A percentile compares a stretch with the other conserved stretches of the same genome.
phyloP scores from a whole-genome alignment of 306 rosid species.

The Cicer pinnatifidum region DNA sequence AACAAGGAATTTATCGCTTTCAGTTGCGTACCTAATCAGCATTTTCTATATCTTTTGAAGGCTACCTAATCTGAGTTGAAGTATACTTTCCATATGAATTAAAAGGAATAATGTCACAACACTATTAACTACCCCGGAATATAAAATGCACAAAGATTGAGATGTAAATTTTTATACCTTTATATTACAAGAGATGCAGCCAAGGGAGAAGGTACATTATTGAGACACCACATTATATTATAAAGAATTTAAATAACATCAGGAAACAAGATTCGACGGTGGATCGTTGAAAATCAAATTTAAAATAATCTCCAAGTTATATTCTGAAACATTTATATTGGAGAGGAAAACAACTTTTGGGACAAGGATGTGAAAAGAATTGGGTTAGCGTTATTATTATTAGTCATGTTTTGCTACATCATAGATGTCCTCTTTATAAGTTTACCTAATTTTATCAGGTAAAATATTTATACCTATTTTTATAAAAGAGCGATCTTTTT shows the following conservation, averaged over 20 bases:
- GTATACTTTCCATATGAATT: slow-evolving; percentile 27
- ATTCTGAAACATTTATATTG: neutral
- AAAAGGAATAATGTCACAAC: slow-evolving; percentile 45
- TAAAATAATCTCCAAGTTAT: neutral
- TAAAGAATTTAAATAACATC: slow-evolving; percentile 26
- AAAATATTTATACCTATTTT: too few relatives aligned
- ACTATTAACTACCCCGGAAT: slow-evolving; percentile 49
- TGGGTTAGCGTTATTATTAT: neutral
- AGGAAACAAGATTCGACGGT: slow-evolving; percentile 30
- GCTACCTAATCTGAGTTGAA: slow-evolving; percentile 53
- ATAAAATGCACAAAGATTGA: slow-evolving; percentile 32
- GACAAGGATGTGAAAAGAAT: slow-evolving; percentile 11
- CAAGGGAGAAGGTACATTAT: slow-evolving; percentile 72
- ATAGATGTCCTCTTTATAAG: too few relatives aligned
- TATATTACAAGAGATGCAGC: slow-evolving; percentile 45
- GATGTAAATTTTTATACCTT: slow-evolving; percentile 25
- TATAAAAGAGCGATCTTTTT: too few relatives aligned
- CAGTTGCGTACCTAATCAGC: slow-evolving; percentile 3
- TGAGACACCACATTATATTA: slow-evolving; percentile 42
- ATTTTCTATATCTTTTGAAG: neutral
- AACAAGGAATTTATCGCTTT: neutral
- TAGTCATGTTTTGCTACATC: too few relatives aligned
- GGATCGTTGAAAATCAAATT: slow-evolving; percentile 8
- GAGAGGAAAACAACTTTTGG: slow-evolving; percentile 7
- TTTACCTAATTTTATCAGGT: too few relatives aligned